Evolutionary conservation across 2,329 filamentous ascomycete genomes (phyloP).

Genomic region (Geoglossum cookeanum): DNA sequence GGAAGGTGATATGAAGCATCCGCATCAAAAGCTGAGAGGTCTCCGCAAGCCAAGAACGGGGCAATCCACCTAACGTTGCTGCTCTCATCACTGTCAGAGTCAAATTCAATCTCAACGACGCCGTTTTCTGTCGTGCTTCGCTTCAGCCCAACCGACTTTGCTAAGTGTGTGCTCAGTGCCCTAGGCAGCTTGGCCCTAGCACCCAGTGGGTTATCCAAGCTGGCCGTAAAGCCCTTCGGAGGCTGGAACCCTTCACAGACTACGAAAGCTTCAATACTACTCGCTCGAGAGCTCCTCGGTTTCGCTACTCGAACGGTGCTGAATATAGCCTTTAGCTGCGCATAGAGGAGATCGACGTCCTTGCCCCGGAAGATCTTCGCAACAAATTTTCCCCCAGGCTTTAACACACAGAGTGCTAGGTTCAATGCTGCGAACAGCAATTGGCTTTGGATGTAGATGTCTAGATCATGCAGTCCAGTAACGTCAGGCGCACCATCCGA

Average conservation of each 20-base stretch:
- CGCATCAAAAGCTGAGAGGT: constrained; percentile 84
- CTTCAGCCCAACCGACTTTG: constrained; percentile 9
- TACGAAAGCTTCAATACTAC: constrained; percentile 90
- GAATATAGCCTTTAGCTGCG: constrained; percentile 85
- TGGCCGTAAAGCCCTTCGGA: constrained; percentile 55
- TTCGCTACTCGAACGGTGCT: constrained; percentile 77
- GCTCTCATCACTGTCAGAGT: constrained; percentile 25
- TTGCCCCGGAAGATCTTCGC: constrained; percentile 93
- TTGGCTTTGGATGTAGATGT: constrained; percentile 96
- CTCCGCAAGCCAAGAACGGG: constrained; percentile 91
- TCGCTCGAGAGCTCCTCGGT: constrained; percentile 82
- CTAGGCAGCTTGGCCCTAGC: constrained; percentile 26
- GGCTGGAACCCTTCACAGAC: constrained; percentile 82
- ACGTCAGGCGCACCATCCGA: constrained; percentile 94
- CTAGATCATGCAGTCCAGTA: constrained; percentile 87
- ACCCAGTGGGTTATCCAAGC: constrained; percentile 55
- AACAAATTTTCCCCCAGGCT: constrained; percentile 86
- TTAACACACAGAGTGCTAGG: constrained; percentile 77
- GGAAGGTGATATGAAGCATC: constrained; percentile 87
- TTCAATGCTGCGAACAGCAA: constrained; percentile 88
- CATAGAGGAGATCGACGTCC: constrained; percentile 89
- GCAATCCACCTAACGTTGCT: constrained; percentile 58
- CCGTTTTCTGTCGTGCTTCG: constrained; percentile 26
- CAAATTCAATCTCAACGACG: constrained; percentile 26
- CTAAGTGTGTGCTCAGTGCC: constrained; percentile 10